Evolutionary conservation across 306 rosid species (phyloP).

Genomic region (Medicago arabica): DNA sequence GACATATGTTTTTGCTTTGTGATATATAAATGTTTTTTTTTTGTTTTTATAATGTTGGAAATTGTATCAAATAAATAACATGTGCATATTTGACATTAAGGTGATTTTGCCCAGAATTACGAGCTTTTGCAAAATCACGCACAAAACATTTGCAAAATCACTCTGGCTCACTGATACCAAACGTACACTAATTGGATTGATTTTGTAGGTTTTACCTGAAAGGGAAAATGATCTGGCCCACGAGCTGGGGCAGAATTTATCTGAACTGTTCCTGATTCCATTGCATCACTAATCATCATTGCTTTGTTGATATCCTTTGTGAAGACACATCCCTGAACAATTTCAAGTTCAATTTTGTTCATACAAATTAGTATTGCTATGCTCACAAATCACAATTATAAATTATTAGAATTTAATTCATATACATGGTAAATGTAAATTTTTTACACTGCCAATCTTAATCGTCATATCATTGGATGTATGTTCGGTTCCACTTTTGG

Average conservation of each 20-base stretch:
- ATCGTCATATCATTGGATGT: background rate
- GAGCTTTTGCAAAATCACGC: too few relatives aligned
- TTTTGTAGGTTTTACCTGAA: slow-evolving; percentile 56
- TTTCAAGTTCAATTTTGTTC: slow-evolving; percentile 31
- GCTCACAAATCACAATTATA: background rate
- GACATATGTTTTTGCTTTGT: slow-evolving; percentile 3
- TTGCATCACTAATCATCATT: slow-evolving; percentile 88
- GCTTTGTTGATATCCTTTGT: slow-evolving; percentile 96
- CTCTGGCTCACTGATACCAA: too few relatives aligned
- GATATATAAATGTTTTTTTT: slow-evolving; percentile 1
- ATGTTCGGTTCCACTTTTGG: too few relatives aligned
- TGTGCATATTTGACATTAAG: too few relatives aligned
- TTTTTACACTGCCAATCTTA: background rate
- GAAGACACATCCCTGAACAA: slow-evolving; percentile 85
- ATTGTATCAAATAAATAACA: too few relatives aligned
- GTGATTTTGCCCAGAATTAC: too few relatives aligned
- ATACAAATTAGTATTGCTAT: background rate
- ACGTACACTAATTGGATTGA: too few relatives aligned
- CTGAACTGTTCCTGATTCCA: slow-evolving; percentile 98
- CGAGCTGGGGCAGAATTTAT: slow-evolving; percentile 98
- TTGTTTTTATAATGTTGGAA: background rate
- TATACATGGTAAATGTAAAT: background rate
- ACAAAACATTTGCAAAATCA: too few relatives aligned
- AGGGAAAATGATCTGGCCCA: slow-evolving; percentile 98
- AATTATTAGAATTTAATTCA: background rate